Evolutionary conservation across 2,329 filamentous ascomycete genomes (phyloP).

Genomic region (Mycosphaerella sp.): DNA sequence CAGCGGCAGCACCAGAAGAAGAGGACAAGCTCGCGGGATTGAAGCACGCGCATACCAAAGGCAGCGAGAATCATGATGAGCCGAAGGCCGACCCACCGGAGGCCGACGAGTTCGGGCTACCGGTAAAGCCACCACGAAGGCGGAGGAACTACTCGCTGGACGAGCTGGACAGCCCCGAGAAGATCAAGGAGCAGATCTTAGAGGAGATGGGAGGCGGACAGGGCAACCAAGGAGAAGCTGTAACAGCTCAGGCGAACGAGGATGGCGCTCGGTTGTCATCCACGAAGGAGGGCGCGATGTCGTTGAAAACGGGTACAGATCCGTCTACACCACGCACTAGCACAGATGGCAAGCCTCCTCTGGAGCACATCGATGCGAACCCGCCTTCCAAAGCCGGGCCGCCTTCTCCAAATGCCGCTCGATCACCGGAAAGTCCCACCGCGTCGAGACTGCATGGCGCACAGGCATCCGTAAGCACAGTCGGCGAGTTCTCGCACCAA

Average conservation of each 20-base stretch:
- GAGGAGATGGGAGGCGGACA: slow-evolving; percentile 22
- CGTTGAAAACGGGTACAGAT: background rate
- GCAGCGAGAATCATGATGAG: slow-evolving; percentile 18
- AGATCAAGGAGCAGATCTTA: slow-evolving; percentile 16
- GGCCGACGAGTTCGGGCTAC: slow-evolving; percentile 37
- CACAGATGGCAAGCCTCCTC: slow-evolving; percentile 1
- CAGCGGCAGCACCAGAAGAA: background rate
- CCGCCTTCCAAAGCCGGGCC: slow-evolving; percentile 3
- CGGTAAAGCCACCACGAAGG: slow-evolving; percentile 30
- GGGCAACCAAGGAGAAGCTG: background rate
- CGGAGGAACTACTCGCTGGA: slow-evolving; percentile 25
- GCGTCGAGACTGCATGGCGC: slow-evolving; percentile 14
- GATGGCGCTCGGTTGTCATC: background rate
- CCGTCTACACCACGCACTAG: slow-evolving; percentile 5
- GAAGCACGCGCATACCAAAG: slow-evolving; percentile 17
- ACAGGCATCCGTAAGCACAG: slow-evolving; percentile 23
- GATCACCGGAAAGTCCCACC: slow-evolving; percentile 10
- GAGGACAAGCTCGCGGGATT: slow-evolving; percentile 11
- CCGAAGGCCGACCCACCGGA: slow-evolving; percentile 25
- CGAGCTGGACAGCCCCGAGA: slow-evolving; percentile 24
- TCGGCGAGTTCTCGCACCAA: slow-evolving; percentile 91
- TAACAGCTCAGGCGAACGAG: background rate
- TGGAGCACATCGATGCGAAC: background rate
- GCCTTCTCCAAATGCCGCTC: background rate
- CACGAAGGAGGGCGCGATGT: background rate